These are phyloP conservation scores for Daldinia concentrica DNA, from an alignment of 495 filamentous ascomycete species.

Conservation along the genomic window DNA sequence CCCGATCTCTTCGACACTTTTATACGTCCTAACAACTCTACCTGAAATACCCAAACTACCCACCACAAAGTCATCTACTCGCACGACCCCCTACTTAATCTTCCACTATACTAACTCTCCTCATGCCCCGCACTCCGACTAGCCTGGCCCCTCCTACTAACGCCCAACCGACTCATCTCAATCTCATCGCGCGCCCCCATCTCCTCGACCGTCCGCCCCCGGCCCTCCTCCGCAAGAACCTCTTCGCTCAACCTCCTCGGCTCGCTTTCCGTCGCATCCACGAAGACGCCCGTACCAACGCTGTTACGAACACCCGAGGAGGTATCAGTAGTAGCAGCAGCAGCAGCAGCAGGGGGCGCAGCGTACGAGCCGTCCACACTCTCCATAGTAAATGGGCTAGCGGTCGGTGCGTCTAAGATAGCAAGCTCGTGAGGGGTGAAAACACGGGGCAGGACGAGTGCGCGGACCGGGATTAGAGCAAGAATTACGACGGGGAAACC, in stretches of 20 bases:
- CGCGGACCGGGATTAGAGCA: slow-evolving; percentile 78
- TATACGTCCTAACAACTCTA: neutral
- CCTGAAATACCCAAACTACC: neutral
- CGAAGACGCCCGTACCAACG: neutral
- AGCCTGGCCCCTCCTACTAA: slow-evolving; percentile 33
- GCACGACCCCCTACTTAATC: neutral
- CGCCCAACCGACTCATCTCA: slow-evolving; percentile 39
- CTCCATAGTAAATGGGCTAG: slow-evolving; percentile 87
- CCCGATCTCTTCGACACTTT: no score
- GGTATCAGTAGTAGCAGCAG: neutral
- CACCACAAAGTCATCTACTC: neutral
- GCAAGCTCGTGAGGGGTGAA: slow-evolving; percentile 74
- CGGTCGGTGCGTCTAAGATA: slow-evolving; percentile 80
- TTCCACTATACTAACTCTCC: slow-evolving; percentile 9
- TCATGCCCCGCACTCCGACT: slow-evolving; percentile 24
- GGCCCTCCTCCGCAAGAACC: slow-evolving; percentile 51
- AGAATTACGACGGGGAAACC: slow-evolving; percentile 92
- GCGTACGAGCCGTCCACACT: slow-evolving; percentile 78
- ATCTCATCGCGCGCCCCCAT: slow-evolving; percentile 17
- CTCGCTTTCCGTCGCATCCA: neutral
- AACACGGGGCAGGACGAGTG: slow-evolving; percentile 74
- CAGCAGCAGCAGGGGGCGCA: slow-evolving; percentile 6
- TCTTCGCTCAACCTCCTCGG: slow-evolving; percentile 41
- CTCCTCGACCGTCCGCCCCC: slow-evolving; percentile 11
- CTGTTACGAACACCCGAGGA: neutral